phyloP scores from a whole-genome alignment of 768 basidiomycete species.

The Lactarius psammicola region DNA sequence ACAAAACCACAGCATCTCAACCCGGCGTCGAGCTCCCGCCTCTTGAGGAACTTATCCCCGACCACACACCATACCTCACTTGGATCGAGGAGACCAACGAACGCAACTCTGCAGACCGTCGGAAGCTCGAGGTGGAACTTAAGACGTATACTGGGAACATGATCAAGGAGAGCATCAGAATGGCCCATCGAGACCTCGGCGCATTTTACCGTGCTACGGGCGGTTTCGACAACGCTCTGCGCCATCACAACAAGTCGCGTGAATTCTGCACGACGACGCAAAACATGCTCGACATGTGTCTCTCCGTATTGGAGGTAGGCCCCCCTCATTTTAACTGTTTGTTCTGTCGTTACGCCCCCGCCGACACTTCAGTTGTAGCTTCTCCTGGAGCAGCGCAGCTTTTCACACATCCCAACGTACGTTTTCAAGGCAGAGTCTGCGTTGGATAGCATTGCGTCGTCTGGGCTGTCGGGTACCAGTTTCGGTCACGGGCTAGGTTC shows the following conservation, averaged over 20 bases:
- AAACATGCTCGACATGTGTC: constrained; percentile 92
- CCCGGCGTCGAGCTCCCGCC: constrained; percentile 45
- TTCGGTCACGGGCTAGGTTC: constrained; percentile 32
- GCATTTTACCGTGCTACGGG: constrained; percentile 73
- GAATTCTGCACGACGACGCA: constrained; percentile 90
- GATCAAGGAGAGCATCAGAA: constrained; percentile 98
- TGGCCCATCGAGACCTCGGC: constrained; percentile 88
- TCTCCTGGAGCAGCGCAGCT: constrained; percentile 82
- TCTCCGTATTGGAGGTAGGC: constrained; percentile 73
- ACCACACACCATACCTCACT: constrained; percentile 41
- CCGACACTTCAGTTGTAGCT: constrained; percentile 48
- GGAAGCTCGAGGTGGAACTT: constrained; percentile 89
- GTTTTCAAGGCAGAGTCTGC: constrained; percentile 95
- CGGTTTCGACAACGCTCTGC: constrained; percentile 67
- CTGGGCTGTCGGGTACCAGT: constrained; percentile 25
- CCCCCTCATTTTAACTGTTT: background rate
- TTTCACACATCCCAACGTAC: constrained; percentile 85
- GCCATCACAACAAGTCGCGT: constrained; percentile 85
- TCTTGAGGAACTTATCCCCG: constrained; percentile 47
- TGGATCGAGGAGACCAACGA: constrained; percentile 72
- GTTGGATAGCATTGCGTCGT: constrained; percentile 57
- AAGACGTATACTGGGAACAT: constrained; percentile 95
- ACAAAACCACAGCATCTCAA: constrained; percentile 45
- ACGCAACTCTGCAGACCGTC: constrained; percentile 68
- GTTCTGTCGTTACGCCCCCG: constrained; percentile 2